phyloP scores from a whole-genome alignment of 2,329 filamentous ascomycete genomes.

The Talaromyces atroroseus region DNA sequence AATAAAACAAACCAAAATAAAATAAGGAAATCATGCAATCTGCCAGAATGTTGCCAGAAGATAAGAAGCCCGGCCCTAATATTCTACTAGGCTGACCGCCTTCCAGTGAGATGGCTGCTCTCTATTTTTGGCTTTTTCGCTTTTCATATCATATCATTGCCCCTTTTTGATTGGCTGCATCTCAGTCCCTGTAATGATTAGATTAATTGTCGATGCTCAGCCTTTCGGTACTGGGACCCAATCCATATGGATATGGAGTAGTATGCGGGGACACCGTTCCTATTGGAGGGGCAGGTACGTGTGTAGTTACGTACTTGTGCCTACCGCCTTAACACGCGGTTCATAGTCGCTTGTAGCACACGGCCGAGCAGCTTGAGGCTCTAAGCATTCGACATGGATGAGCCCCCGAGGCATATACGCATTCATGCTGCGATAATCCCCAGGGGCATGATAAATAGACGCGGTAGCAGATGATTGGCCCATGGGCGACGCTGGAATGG shows the following conservation, averaged over 20 bases:
- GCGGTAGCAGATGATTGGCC: background rate
- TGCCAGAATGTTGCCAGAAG: slow-evolving; percentile 8
- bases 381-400: no score
- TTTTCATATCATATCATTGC: background rate
- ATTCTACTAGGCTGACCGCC: background rate
- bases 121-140: background rate
- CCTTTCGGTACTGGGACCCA: background rate
- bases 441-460: no score
- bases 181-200: background rate
- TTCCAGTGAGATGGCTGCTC: slow-evolving; percentile 14
- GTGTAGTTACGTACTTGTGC: background rate
- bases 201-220: background rate
- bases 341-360: no score
- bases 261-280: slow-evolving; percentile 2
- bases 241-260: background rate
- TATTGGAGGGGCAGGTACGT: background rate
- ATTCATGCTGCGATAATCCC: no score
- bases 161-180: background rate
- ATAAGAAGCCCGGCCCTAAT: slow-evolving; percentile 2
- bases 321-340: no score
- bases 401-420: no score
- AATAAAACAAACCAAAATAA: background rate
- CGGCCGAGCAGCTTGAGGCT: no score
- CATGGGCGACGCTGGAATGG: background rate
- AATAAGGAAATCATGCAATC: background rate